phyloP scores from a whole-genome alignment of 768 basidiomycete genomes.

The Strobilomyces confusus region DNA sequence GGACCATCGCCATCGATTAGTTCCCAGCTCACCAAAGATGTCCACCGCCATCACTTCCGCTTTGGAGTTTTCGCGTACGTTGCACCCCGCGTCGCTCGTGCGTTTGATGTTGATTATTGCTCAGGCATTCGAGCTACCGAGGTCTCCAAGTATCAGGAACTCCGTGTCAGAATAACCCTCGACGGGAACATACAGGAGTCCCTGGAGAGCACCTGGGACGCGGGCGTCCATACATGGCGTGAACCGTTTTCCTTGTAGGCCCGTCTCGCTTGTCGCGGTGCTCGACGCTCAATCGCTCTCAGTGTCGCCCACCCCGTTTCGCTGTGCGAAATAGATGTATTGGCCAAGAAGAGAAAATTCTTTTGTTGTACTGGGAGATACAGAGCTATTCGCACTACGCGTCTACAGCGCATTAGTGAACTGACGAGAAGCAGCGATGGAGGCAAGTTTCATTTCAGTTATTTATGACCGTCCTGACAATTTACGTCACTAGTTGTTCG shows the following conservation, averaged over 20 bases:
- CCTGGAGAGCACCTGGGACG: constrained; percentile 24
- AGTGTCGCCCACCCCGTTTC: constrained; percentile 21
- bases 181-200: constrained; percentile 29
- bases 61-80: constrained; percentile 27
- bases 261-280: neutral
- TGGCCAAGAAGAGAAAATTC: constrained; percentile 27
- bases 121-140: constrained; percentile 23
- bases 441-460: constrained; percentile 30
- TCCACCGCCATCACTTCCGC: constrained; percentile 12
- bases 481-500: constrained; percentile 31
- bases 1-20: constrained; percentile 10
- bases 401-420: constrained; percentile 20
- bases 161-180: constrained; percentile 24
- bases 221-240: constrained; percentile 25
- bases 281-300: constrained; percentile 10
- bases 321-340: constrained; percentile 26
- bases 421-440: constrained; percentile 24
- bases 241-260: constrained; percentile 30
- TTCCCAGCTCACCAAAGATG: constrained; percentile 14
- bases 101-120: neutral
- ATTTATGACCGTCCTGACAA: constrained; percentile 25
- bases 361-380: constrained; percentile 26
- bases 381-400: constrained; percentile 29
- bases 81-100: neutral
- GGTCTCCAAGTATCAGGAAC: constrained; percentile 23